Conservation (phyloP, 2,329 filamentous ascomycete species). For the Ceratocystis colombiana region DNA sequence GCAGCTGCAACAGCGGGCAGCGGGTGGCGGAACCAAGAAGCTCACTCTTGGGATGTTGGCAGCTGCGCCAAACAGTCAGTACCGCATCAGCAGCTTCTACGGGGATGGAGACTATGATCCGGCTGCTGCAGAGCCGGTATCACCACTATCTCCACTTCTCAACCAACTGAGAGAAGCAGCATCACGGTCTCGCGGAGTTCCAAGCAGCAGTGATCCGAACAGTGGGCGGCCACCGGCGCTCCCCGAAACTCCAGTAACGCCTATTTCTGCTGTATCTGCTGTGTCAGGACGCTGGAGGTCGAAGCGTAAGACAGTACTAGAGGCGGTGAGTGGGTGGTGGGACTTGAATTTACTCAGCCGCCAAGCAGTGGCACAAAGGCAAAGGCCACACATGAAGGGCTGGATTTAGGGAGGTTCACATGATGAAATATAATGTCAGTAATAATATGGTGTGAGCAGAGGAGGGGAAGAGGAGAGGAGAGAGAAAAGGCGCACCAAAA, state of each 20-base stretch:
- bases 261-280: conserved; percentile 25
- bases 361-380: conserved; percentile 16
- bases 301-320: conserved; percentile 40
- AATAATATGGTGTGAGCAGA: not conserved
- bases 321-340: conserved; percentile 46
- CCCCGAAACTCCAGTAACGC: conserved; percentile 24
- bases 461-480: not conserved
- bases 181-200: not conserved
- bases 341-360: conserved; percentile 41
- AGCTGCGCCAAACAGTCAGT: conserved; percentile 13
- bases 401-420: conserved; percentile 19
- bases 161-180: conserved; percentile 24
- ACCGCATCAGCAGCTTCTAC: conserved; percentile 21
- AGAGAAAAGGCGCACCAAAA: not conserved
- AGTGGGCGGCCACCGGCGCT: conserved; percentile 21
- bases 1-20: not conserved
- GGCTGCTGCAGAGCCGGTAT: conserved; percentile 27
- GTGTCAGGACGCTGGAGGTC: conserved; percentile 28
- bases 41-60: conserved; percentile 23
- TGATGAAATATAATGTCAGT: not conserved
- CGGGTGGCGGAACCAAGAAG: conserved; percentile 16
- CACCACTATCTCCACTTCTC: conserved; percentile 29
- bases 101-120: conserved; percentile 8
- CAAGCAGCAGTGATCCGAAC: not conserved
- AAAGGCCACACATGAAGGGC: conserved; percentile 24